phyloP scores from a whole-genome alignment of 2,329 filamentous ascomycete genomes.

The Madurella mycetomatis region DNA sequence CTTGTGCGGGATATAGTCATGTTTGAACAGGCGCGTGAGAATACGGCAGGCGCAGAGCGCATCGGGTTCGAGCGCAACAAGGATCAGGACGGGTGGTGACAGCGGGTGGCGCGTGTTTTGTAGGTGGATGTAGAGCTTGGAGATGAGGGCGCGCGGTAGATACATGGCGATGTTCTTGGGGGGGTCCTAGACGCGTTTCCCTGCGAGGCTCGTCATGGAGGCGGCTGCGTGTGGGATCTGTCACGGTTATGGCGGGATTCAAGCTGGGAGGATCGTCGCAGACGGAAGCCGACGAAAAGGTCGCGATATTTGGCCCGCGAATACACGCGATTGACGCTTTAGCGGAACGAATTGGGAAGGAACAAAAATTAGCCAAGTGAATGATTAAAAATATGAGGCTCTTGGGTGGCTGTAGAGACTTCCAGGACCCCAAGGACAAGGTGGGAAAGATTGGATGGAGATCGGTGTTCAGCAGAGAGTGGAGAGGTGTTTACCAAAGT shows the following conservation, averaged over 20 bases:
- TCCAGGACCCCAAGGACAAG: background rate
- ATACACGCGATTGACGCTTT: background rate
- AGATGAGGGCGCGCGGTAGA: slow-evolving; percentile 83
- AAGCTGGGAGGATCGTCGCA: background rate
- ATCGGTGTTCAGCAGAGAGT: background rate
- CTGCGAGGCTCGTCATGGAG: slow-evolving; percentile 28
- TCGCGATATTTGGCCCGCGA: background rate
- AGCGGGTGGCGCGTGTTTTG: slow-evolving; percentile 82
- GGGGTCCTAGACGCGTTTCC: slow-evolving; percentile 30
- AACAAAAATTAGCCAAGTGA: background rate
- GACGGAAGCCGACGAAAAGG: background rate
- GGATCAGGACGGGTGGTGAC: slow-evolving; percentile 83
- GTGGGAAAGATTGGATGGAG: background rate
- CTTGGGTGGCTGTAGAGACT: background rate
- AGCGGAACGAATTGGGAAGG: background rate
- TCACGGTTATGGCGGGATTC: background rate
- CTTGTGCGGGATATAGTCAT: slow-evolving; percentile 97
- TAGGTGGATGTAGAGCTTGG: slow-evolving; percentile 87
- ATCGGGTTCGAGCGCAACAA: slow-evolving; percentile 91
- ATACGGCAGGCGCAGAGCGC: slow-evolving; percentile 94
- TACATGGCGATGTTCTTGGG: slow-evolving; percentile 61
- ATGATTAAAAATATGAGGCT: background rate
- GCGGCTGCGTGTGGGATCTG: background rate
- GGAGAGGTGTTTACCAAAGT: background rate
- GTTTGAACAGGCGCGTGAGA: slow-evolving; percentile 85